phyloP scores from a whole-genome alignment of 768 basidiomycete species.

The Phylloporus rhodoxanthus region DNA sequence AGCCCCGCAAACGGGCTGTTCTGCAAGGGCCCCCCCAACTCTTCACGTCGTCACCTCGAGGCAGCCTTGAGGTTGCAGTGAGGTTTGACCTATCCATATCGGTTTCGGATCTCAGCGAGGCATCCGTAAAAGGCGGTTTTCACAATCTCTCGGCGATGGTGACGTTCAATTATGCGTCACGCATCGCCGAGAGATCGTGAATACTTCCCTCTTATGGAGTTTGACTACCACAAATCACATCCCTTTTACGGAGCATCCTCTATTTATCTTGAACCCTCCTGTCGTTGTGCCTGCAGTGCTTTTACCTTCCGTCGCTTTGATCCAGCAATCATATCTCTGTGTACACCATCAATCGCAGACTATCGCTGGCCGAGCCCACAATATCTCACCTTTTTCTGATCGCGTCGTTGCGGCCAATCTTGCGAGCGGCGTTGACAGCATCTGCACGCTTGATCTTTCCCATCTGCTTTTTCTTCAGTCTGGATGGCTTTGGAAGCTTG shows the following conservation, averaged over 20 bases:
- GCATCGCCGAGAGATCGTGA: no score
- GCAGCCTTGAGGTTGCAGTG: constrained; percentile 30
- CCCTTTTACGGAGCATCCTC: no score
- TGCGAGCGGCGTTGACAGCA: constrained; percentile 62
- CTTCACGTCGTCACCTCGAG: constrained; percentile 39
- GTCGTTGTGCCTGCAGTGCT: constrained; percentile 1
- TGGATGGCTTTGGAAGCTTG: constrained; percentile 90
- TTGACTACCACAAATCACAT: no score
- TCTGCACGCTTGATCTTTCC: constrained; percentile 80
- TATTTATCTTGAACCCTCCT: not conserved
- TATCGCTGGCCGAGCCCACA: not conserved
- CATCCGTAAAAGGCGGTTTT: not conserved
- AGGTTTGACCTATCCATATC: constrained; percentile 23
- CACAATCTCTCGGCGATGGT: not conserved
- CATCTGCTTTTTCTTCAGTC: constrained; percentile 80
- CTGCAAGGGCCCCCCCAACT: constrained; percentile 21
- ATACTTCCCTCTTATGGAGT: no score
- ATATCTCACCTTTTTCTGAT: constrained; percentile 60
- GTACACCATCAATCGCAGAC: constrained; percentile 1
- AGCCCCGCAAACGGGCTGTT: constrained; percentile 16
- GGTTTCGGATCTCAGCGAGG: constrained; percentile 26
- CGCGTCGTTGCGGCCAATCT: constrained; percentile 62
- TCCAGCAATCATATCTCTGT: constrained; percentile 73
- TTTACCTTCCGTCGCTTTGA: constrained; percentile 62
- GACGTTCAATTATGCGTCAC: not conserved